Evolutionary conservation across 1,284 basidiomycete genomes (phyloP), one percentile per base, ranked within the genome.

Genomic region (Heterobasidion occidentale): DNA sequence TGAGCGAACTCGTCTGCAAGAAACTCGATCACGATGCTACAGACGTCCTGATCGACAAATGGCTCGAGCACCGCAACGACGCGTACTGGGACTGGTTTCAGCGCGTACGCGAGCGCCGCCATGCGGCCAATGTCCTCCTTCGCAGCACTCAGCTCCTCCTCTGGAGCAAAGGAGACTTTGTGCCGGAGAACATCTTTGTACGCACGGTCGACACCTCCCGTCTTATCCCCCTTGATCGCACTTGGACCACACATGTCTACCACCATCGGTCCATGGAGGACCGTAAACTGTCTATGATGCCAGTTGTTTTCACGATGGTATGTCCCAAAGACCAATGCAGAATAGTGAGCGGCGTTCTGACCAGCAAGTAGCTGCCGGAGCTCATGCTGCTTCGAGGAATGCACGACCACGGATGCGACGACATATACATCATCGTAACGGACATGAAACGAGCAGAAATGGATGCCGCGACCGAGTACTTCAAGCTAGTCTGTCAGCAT

Each of bases 281-380:
- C 61, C 75, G 83, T 56, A 84, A 83, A 59, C 66, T 85, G 47
- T 81, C 81, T 33, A 88, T 88, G 84, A 84, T 86, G 77, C 86
- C 84, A 3, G 85, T 88, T 7, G 82, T 88, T 1, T 87, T 87
- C 64, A 88, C 86, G 49, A 87, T 88, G 83, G 85, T 87, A 61
- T 57, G 74, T 65, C 7, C 36, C 35, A 19, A 27, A 7, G 9
- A 19, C 33, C 51, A 15, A 15, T 35, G 20, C n/a, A 17, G 35
- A 45, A 33, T 48, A 17, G 12, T 20, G 46, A 15, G 17, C 54
- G 12, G 15, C 8, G 8, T 17, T n/a, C 42, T 42, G 36, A 38
- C 42, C 46, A 17, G 36, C 45, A 36, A 42, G 15, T 61, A 88
- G 86, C 73, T 88, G 42, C 86, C 86, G 27, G 86, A 88, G 69